phyloP scores from a whole-genome alignment of 306 rosid genomes.

The Cicer chorassanicum region DNA sequence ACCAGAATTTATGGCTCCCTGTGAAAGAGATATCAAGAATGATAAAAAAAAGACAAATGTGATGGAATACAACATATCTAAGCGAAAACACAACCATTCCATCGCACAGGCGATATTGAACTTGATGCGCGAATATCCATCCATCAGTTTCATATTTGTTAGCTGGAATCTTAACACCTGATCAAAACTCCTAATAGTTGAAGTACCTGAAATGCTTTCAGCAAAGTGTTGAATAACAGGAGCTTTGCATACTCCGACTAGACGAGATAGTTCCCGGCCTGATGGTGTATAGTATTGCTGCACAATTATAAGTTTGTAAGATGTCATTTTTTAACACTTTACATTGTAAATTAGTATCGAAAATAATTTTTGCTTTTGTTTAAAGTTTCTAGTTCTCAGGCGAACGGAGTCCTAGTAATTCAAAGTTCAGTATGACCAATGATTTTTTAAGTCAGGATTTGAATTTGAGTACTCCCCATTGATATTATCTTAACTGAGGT shows the following conservation, averaged over 20 bases:
- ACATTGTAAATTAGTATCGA: background rate
- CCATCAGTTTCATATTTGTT: constrained; percentile 71
- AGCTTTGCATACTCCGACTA: constrained; percentile 82
- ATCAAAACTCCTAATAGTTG: constrained; percentile 85
- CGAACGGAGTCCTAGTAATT: too few species aligned
- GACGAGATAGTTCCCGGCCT: constrained; percentile 80
- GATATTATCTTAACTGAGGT: too few species aligned
- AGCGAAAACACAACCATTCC: constrained; percentile 82
- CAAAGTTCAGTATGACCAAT: too few species aligned
- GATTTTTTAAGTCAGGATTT: too few species aligned
- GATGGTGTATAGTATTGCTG: constrained; percentile 77
- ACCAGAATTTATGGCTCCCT: constrained; percentile 68
- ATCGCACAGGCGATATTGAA: constrained; percentile 66
- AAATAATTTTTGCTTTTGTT: too few species aligned
- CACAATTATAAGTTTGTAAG: constrained; percentile 37
- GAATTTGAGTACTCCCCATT: too few species aligned
- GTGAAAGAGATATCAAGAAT: constrained; percentile 68
- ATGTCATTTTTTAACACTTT: background rate
- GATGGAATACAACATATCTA: constrained; percentile 63
- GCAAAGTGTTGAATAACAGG: constrained; percentile 83
- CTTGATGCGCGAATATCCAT: constrained; percentile 67
- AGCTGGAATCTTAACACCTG: constrained; percentile 68
- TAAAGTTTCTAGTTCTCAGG: too few species aligned
- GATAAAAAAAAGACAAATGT: constrained; percentile 63
- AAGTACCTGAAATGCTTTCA: constrained; percentile 77